Base-by-base conservation (phyloP, 129 eudicot species). In the Tagetes erecta region DNA sequence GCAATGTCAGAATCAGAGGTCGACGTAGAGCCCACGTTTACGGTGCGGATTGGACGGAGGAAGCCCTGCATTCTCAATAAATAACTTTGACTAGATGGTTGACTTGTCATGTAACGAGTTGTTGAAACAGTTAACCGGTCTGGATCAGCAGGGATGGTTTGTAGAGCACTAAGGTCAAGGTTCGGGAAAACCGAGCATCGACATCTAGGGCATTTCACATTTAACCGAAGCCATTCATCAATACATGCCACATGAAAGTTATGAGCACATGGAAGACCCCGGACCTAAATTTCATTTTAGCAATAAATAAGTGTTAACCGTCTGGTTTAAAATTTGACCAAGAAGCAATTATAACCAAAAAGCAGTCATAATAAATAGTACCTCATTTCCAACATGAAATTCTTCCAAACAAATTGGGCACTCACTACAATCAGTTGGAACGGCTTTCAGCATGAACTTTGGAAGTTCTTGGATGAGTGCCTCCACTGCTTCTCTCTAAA, bases 391-490 rank as follows among this genome's bases (percentile, higher is more conserved):
- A 30, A 83, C 90, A 50, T 78, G 98, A 49, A 94, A 94, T 84
- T 94, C 98, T 79, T 94, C 98, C 83, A 94, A 80, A 82, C 98
- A 94, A 73, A 94, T 94, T 1, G 96, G 98, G 39, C 98, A 94
- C 83, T 94, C 98, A 35, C 96, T 94, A 83, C 97, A 94, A 78
- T 94, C 98, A 41, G 93, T 91, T 0, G 98, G 98, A 68, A 94
- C 98, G 5, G 98, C 96, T 84, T 94, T 94, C 73, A 94, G 79
- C 87, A 83, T 83, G 75, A 91, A 94, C 87, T 88, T 94, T 27
- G 98, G 98, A 78, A 94, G 98, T 80, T 94, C 96, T 79, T 94
- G 98, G 47, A 94, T 91, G 14, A 94, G 96, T 50, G 98, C 98
- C 75, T 94, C 98, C 65, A 94, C 98, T 27, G 98, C 98, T 80